Evolutionary conservation across 164 flowering plant genomes (phyloP).

Genomic region (Magnolia changhungtana): DNA sequence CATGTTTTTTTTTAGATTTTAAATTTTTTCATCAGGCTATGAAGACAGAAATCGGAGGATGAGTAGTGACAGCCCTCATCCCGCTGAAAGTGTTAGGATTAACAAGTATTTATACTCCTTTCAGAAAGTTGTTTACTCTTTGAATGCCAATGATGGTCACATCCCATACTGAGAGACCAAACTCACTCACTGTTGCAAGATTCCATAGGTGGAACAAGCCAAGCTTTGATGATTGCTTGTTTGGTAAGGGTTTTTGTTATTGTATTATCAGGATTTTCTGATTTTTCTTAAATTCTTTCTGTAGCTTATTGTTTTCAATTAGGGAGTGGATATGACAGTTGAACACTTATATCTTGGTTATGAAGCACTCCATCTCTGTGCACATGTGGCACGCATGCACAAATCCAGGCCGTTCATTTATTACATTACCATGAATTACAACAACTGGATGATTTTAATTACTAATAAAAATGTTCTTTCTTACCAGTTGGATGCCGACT

Average conservation of each 20-base stretch:
- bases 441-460: too few relatives aligned
- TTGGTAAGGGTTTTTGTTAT: slow-evolving; percentile 40
- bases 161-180: slow-evolving; percentile 76
- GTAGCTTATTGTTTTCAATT: background rate
- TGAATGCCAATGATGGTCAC: slow-evolving; percentile 45
- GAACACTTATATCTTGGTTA: too few relatives aligned
- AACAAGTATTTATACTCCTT: slow-evolving; percentile 45
- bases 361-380: too few relatives aligned
- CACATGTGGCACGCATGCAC: too few relatives aligned
- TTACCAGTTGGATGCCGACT: too few relatives aligned
- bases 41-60: slow-evolving; percentile 46
- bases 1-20: background rate
- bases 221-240: slow-evolving; percentile 51
- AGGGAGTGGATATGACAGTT: too few relatives aligned
- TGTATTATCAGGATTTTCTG: background rate
- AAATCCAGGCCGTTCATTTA: too few relatives aligned
- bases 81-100: slow-evolving; percentile 38
- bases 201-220: slow-evolving; percentile 49
- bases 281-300: background rate
- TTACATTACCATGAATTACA: too few relatives aligned
- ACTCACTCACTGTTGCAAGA: slow-evolving; percentile 64
- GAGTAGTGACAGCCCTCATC: slow-evolving; percentile 25
- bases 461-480: too few relatives aligned
- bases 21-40: slow-evolving; percentile 42
- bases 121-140: slow-evolving; percentile 52